Evolutionary conservation across 805 yeast genomes (phyloP).

Genomic region (Yarrowia sp.): DNA sequence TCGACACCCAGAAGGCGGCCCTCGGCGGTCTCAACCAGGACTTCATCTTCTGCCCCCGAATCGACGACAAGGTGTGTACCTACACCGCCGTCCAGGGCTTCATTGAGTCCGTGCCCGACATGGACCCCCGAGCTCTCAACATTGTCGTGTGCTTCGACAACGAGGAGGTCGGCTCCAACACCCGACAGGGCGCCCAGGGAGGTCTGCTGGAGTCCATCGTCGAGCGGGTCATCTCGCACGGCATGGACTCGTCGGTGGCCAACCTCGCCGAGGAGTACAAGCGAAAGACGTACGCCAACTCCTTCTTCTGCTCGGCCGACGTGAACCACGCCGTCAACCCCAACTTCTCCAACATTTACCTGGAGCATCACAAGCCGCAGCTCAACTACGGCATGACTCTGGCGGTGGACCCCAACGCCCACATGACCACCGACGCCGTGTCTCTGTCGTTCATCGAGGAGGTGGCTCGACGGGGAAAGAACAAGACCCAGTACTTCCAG

Average conservation of each 20-base stretch:
- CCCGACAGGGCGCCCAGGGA: conserved; percentile 82
- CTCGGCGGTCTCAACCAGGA: conserved; percentile 78
- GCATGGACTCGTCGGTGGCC: conserved; percentile 43
- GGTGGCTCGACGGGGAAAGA: conserved; percentile 67
- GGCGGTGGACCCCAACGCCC: conserved; percentile 76
- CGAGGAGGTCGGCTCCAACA: conserved; percentile 80
- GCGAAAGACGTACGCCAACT: conserved; percentile 63
- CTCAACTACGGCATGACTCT: conserved; percentile 78
- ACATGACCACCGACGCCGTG: conserved; percentile 79
- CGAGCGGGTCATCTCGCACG: conserved; percentile 52
- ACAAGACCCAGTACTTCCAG: conserved; percentile 77
- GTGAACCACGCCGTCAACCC: conserved; percentile 84
- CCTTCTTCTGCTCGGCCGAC: conserved; percentile 80
- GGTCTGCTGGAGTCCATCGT: conserved; percentile 69
- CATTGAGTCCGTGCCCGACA: conserved; percentile 55
- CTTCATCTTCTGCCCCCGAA: conserved; percentile 77
- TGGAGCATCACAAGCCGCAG: conserved; percentile 76
- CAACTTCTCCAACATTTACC: conserved; percentile 65
- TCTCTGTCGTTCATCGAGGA: conserved; percentile 75
- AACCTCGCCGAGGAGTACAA: conserved; percentile 49
- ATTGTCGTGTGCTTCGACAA: conserved; percentile 74
- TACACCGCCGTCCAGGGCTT: conserved; percentile 72
- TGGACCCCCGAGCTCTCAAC: conserved; percentile 50
- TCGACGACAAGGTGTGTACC: conserved; percentile 83
- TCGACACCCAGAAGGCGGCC: conserved; percentile 77